Conservation (phyloP, 306 rosid species). For the Fagus sylvatica region DNA sequence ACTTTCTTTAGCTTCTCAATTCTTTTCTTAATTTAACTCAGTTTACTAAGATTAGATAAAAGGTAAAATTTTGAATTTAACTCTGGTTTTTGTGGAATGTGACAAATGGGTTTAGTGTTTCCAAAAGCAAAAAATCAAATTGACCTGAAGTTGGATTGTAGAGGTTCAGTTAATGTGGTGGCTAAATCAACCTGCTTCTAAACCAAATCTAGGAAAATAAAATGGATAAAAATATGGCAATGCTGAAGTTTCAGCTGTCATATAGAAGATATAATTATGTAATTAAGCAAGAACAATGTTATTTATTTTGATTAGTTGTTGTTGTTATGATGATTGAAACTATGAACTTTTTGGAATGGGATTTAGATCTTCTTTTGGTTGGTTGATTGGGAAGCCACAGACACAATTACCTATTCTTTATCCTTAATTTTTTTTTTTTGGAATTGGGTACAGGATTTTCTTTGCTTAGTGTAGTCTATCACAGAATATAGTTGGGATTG, state of each 20-base stretch:
- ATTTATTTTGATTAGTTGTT: neutral
- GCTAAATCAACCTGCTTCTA: neutral
- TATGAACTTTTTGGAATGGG: neutral
- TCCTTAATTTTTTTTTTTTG: neutral
- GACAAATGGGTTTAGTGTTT: neutral
- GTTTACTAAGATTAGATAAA: neutral
- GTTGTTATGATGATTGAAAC: neutral
- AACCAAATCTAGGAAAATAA: too few species aligned
- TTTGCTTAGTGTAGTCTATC: neutral
- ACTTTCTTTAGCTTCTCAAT: slow-evolving; percentile 3
- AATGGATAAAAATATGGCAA: too few species aligned
- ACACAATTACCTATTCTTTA: neutral
- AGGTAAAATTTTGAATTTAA: neutral
- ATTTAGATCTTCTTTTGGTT: neutral
- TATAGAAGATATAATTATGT: neutral
- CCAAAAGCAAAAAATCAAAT: neutral
- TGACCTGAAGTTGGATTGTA: neutral
- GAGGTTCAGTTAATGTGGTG: too few species aligned
- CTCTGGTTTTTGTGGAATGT: neutral
- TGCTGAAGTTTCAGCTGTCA: neutral
- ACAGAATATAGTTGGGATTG: slow-evolving; percentile 12
- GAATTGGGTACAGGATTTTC: neutral
- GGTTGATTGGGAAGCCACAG: neutral
- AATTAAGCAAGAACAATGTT: neutral
- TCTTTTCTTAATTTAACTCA: neutral